Evolutionary conservation across 306 rosid genomes (phyloP).

Genomic region (Crataegus laevigata): DNA sequence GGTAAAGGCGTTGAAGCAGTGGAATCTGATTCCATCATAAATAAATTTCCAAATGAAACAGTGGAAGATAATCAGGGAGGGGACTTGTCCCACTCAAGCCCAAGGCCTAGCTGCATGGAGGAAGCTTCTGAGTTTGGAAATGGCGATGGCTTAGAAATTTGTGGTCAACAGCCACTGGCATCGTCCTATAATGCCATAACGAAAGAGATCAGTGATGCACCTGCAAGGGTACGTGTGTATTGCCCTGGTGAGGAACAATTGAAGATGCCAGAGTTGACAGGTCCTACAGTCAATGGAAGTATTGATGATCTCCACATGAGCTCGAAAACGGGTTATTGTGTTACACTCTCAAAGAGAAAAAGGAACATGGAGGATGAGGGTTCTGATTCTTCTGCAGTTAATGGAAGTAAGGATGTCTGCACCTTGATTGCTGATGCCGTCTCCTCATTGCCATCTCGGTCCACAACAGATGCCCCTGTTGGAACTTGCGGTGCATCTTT

Average conservation of each 20-base stretch:
- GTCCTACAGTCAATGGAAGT: slow-evolving; percentile 16
- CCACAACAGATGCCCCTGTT: slow-evolving; percentile 12
- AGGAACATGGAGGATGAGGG: slow-evolving; percentile 26
- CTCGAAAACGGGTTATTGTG: slow-evolving; percentile 22
- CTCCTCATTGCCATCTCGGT: slow-evolving; percentile 20
- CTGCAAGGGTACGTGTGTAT: slow-evolving; percentile 23
- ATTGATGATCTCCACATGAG: slow-evolving; percentile 10
- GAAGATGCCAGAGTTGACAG: slow-evolving; percentile 15
- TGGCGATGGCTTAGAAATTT: slow-evolving; percentile 18
- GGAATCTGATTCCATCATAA: slow-evolving; percentile 20
- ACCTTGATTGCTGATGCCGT: slow-evolving; percentile 18
- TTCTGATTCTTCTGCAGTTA: slow-evolving; percentile 29
- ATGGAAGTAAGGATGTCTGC: slow-evolving; percentile 29
- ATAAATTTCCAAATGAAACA: slow-evolving; percentile 17
- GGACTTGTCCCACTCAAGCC: slow-evolving; percentile 6
- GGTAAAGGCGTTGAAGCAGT: slow-evolving; percentile 19
- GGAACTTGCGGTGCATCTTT: slow-evolving; percentile 28
- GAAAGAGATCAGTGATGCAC: slow-evolving; percentile 17
- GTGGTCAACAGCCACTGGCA: neutral
- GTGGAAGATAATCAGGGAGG: slow-evolving; percentile 4
- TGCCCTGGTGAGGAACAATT: slow-evolving; percentile 15
- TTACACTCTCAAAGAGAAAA: slow-evolving; percentile 43
- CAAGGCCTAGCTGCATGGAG: slow-evolving; percentile 6
- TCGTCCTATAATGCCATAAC: slow-evolving; percentile 12
- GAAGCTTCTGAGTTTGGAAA: slow-evolving; percentile 3